These are phyloP conservation scores for Musa beccarii DNA, from an alignment of 176 grass and related monocot genomes.

Conservation along the genomic window DNA sequence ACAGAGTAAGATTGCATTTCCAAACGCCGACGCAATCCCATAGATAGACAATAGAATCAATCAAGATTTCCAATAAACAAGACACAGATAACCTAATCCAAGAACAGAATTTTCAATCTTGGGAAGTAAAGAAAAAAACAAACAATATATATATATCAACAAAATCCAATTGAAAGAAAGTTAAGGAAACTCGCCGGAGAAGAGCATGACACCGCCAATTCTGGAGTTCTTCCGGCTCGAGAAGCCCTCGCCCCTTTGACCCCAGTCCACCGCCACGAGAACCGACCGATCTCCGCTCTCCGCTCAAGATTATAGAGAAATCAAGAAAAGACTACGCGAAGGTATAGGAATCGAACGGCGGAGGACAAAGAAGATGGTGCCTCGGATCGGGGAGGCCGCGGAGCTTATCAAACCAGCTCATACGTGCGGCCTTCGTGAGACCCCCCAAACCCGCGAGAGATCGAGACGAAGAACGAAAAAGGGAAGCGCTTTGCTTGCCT, in stretches of 20 bases:
- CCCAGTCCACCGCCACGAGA: not conserved
- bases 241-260: not conserved
- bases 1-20: too few species aligned
- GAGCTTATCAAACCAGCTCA: conserved; percentile 66
- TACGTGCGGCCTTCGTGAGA: conserved; percentile 37
- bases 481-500: too few species aligned
- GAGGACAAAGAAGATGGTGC: conserved; percentile 81
- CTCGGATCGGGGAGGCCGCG: conserved; percentile 35
- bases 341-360: conserved; percentile 94
- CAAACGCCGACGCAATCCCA: too few species aligned
- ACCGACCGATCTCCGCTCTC: not conserved
- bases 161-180: too few species aligned
- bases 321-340: conserved; percentile 27
- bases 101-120: not conserved
- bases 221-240: conserved; percentile 3
- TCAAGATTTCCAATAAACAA: not conserved
- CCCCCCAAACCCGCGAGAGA: conserved; percentile 33
- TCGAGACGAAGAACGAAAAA: not conserved
- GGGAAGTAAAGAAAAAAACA: not conserved
- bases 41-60: too few species aligned
- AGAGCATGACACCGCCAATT: not conserved
- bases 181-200: not conserved
- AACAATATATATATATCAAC: not conserved
- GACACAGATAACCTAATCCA: not conserved
- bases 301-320: conserved; percentile 41